These are phyloP conservation scores for Blepharisma japonicum DNA, from an alignment of 73 alveolate genomes.

Conservation along the genomic window DNA sequence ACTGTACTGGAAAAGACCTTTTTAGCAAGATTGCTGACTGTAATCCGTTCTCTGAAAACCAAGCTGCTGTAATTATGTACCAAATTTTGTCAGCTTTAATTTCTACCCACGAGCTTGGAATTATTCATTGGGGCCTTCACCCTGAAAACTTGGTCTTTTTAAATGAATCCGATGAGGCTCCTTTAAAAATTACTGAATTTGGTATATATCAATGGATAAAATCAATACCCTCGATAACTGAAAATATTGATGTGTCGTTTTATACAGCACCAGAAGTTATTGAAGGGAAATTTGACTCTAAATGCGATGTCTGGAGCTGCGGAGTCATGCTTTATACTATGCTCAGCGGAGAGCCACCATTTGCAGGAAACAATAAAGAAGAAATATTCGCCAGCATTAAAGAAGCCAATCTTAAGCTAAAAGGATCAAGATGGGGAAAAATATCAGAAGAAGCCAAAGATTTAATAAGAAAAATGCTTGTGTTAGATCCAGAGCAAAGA, in stretches of 20 bases:
- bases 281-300: slow-evolving; percentile 26
- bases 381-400: slow-evolving; percentile 33
- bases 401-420: slow-evolving; percentile 25
- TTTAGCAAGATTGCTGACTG: not conserved
- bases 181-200: slow-evolving; percentile 23
- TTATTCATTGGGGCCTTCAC: slow-evolving; percentile 46
- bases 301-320: slow-evolving; percentile 76
- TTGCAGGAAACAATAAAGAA: slow-evolving; percentile 60
- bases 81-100: slow-evolving; percentile 37
- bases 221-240: too few relatives aligned
- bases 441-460: slow-evolving; percentile 55
- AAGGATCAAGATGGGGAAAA: slow-evolving; percentile 41
- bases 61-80: slow-evolving; percentile 34
- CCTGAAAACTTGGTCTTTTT: slow-evolving; percentile 40
- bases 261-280: not conserved
- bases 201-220: not conserved
- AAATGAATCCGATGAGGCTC: slow-evolving; percentile 29
- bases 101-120: slow-evolving; percentile 37
- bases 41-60: slow-evolving; percentile 36
- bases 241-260: too few relatives aligned
- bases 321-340: slow-evolving; percentile 71
- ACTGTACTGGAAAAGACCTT: slow-evolving; percentile 5
- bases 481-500: slow-evolving; percentile 41
- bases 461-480: slow-evolving; percentile 41
- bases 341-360: slow-evolving; percentile 71